These are phyloP conservation scores for Cercis canadensis DNA, from an alignment of 306 rosid genomes.

Conservation along the genomic window DNA sequence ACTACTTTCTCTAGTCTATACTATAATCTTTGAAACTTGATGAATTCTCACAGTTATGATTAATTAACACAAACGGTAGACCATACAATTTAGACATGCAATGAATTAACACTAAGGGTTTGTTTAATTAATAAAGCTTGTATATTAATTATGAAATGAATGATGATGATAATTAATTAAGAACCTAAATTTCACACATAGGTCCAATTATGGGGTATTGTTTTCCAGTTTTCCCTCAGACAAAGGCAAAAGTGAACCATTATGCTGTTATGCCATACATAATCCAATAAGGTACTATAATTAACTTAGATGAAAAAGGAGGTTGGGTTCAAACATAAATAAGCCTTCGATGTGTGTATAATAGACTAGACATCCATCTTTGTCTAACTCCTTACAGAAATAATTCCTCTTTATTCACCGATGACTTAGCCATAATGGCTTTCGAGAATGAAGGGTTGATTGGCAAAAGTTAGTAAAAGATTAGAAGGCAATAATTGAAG, in stretches of 20 bases:
- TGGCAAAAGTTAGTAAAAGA: conserved; percentile 29
- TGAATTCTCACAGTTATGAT: background rate
- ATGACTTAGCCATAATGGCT: conserved; percentile 37
- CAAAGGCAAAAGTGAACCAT: too few species aligned
- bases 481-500: conserved; percentile 44
- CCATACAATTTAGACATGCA: background rate
- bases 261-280: too few species aligned
- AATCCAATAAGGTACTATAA: too few species aligned
- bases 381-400: conserved; percentile 10
- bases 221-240: background rate
- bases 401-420: conserved; percentile 12
- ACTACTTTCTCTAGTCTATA: background rate
- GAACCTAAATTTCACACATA: background rate
- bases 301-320: conserved; percentile 17
- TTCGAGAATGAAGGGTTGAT: conserved; percentile 40
- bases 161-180: background rate
- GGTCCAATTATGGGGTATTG: background rate
- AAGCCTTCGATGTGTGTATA: background rate
- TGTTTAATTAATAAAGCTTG: background rate
- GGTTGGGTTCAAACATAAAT: conserved; percentile 34
- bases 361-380: too few species aligned
- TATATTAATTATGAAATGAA: background rate
- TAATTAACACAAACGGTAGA: background rate
- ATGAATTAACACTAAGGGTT: too few species aligned
- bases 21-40: background rate